Evolutionary conservation across 768 basidiomycete species (phyloP).

Genomic region (Hypsizygus marmoreus): DNA sequence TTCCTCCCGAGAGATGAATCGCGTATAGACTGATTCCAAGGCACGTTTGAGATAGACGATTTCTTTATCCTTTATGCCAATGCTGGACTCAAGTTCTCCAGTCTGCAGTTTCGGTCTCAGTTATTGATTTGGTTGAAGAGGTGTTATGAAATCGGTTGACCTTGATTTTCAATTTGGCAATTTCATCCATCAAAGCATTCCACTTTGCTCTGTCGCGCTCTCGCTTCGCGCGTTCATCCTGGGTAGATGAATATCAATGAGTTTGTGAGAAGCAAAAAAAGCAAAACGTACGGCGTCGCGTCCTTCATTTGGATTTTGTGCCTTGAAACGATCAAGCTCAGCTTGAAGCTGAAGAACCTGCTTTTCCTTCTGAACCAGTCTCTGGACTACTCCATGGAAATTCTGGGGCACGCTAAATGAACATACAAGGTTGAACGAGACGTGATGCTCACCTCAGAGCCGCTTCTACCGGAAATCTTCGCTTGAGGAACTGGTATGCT

Average conservation of each 20-base stretch:
- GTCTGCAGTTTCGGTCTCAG: slow-evolving; percentile 40
- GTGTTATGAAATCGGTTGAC: slow-evolving; percentile 36
- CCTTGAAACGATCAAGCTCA: slow-evolving; percentile 66
- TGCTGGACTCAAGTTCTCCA: slow-evolving; percentile 47
- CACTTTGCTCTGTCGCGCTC: slow-evolving; percentile 77
- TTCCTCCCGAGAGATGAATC: slow-evolving; percentile 66
- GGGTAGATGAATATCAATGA: background rate
- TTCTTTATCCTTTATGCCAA: slow-evolving; percentile 69
- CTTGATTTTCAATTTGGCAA: slow-evolving; percentile 67
- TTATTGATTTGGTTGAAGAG: background rate
- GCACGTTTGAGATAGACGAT: slow-evolving; percentile 77
- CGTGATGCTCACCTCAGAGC: slow-evolving; percentile 52
- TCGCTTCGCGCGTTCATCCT: slow-evolving; percentile 76
- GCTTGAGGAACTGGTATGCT: slow-evolving; percentile 36
- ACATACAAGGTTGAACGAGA: slow-evolving; percentile 3
- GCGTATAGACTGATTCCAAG: slow-evolving; percentile 83
- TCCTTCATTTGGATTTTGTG: slow-evolving; percentile 55
- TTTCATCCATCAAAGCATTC: slow-evolving; percentile 73
- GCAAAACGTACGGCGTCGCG: slow-evolving; percentile 60
- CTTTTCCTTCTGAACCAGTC: slow-evolving; percentile 83
- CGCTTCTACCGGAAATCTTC: slow-evolving; percentile 48
- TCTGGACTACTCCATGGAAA: slow-evolving; percentile 74
- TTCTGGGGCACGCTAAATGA: slow-evolving; percentile 38
- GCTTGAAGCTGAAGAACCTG: slow-evolving; percentile 74
- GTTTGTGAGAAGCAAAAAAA: background rate